Evolutionary conservation across 192 early-diverging fungal species (phyloP).

Genomic region (Pilaira anomala): DNA sequence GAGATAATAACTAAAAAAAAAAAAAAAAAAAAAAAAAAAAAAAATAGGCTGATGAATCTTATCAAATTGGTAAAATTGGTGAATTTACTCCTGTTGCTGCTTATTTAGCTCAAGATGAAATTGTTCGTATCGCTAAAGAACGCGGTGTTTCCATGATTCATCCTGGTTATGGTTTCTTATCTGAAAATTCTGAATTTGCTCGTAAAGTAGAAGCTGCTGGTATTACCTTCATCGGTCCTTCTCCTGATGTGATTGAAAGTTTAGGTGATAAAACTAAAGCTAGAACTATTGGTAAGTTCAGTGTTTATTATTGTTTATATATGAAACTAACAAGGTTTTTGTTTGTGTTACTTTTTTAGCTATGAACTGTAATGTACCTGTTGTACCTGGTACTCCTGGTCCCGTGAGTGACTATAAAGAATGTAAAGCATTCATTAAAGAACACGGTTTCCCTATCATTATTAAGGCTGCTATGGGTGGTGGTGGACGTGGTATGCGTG

Average conservation of each 20-base stretch:
- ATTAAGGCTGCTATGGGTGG: slow-evolving; percentile 98
- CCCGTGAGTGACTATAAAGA: slow-evolving; percentile 66
- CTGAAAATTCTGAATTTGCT: slow-evolving; percentile 92
- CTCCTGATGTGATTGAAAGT: slow-evolving; percentile 76
- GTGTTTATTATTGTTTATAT: slow-evolving; percentile 6
- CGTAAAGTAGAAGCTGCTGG: slow-evolving; percentile 84
- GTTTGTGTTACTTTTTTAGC: slow-evolving; percentile 46
- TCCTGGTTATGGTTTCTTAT: slow-evolving; percentile 95
- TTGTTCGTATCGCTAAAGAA: slow-evolving; percentile 81
- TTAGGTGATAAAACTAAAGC: slow-evolving; percentile 97
- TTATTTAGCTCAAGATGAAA: slow-evolving; percentile 92
- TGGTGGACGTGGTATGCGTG: slow-evolving; percentile 96
- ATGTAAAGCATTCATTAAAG: slow-evolving; percentile 67
- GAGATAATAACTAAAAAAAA: slow-evolving; percentile 7
- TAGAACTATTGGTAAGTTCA: slow-evolving; percentile 65
- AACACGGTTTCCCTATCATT: slow-evolving; percentile 90
- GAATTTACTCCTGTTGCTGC: slow-evolving; percentile 89
- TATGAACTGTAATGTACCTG: slow-evolving; percentile 76
- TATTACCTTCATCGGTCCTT: slow-evolving; percentile 90
- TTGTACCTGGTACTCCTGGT: slow-evolving; percentile 92
- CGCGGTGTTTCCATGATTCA: slow-evolving; percentile 86
- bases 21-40: not conserved
- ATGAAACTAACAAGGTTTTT: not conserved
- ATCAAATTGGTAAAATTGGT: slow-evolving; percentile 85
- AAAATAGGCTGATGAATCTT: slow-evolving; percentile 85